A percentile compares a stretch with the other conserved stretches of the same genome.
Evolutionary conservation across 768 basidiomycete species (phyloP).

Genomic region (Pisolithus microcarpus): DNA sequence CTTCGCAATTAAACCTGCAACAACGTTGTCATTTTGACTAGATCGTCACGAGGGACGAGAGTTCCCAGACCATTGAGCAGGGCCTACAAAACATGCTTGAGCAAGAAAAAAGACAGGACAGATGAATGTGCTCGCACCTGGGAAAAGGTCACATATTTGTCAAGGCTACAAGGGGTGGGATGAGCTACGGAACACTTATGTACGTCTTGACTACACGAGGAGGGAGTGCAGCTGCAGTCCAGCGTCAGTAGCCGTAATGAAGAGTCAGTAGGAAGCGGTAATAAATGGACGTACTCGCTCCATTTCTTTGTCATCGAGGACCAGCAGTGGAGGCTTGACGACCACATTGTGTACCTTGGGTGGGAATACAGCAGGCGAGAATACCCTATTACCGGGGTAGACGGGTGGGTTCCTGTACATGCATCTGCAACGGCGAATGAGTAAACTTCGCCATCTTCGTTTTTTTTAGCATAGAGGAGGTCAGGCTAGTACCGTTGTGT

Average conservation of each 20-base stretch:
- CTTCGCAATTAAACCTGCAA: slow-evolving; percentile 18
- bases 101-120: slow-evolving; percentile 31
- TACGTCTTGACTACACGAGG: slow-evolving; percentile 40
- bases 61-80: slow-evolving; percentile 13
- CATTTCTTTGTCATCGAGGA: slow-evolving; percentile 38
- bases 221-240: slow-evolving; percentile 45
- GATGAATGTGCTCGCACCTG: slow-evolving; percentile 18
- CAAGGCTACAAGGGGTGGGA: slow-evolving; percentile 40
- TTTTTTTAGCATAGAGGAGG: not conserved
- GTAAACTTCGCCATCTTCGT: not conserved
- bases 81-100: slow-evolving; percentile 8
- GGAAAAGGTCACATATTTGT: slow-evolving; percentile 25
- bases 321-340: too few species aligned
- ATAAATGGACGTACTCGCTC: slow-evolving; percentile 34
- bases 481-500: slow-evolving; percentile 33
- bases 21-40: not conserved
- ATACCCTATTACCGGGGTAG: slow-evolving; percentile 33
- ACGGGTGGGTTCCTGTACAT: slow-evolving; percentile 32
- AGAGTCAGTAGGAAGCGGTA: not conserved
- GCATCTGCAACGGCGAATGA: slow-evolving; percentile 30
- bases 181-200: slow-evolving; percentile 6
- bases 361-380: slow-evolving; percentile 46
- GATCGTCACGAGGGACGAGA: not conserved
- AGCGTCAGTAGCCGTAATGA: not conserved
- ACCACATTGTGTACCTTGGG: slow-evolving; percentile 22